Evolutionary conservation across 768 basidiomycete genomes (phyloP).

Genomic region (Podaxis sp.): DNA sequence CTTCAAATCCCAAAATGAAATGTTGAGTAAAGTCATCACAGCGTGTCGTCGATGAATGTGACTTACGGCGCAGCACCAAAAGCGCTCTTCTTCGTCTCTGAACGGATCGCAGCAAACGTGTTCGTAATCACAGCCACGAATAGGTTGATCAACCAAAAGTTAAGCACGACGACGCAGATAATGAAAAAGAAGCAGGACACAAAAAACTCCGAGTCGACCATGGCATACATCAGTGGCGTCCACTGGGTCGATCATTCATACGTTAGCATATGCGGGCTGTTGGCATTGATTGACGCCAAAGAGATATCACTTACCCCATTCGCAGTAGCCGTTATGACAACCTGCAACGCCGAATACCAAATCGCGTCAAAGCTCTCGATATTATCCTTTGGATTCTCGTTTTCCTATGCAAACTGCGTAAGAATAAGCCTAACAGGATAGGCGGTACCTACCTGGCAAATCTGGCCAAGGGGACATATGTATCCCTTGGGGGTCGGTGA

Average conservation of each 20-base stretch:
- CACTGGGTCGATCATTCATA: constrained; percentile 43
- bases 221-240: constrained; percentile 80
- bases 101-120: constrained; percentile 84
- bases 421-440: neutral
- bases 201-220: constrained; percentile 90
- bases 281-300: neutral
- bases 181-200: constrained; percentile 89
- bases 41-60: constrained; percentile 3
- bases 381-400: constrained; percentile 61
- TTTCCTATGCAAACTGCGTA: constrained; percentile 42
- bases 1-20: constrained; percentile 19
- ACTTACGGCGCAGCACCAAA: constrained; percentile 81
- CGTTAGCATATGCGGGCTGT: neutral
- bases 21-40: neutral
- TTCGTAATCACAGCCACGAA: constrained; percentile 96
- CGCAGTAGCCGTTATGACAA: constrained; percentile 80
- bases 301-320: constrained; percentile 56
- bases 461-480: constrained; percentile 84
- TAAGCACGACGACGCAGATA: constrained; percentile 77
- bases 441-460: constrained; percentile 62
- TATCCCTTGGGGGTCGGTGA: constrained; percentile 65
- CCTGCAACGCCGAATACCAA: constrained; percentile 76
- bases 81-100: constrained; percentile 86
- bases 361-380: constrained; percentile 89
- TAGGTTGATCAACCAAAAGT: constrained; percentile 92